Conservation (phyloP, 352 stramenopile genomes). For the Phytophthora litchii region DNA sequence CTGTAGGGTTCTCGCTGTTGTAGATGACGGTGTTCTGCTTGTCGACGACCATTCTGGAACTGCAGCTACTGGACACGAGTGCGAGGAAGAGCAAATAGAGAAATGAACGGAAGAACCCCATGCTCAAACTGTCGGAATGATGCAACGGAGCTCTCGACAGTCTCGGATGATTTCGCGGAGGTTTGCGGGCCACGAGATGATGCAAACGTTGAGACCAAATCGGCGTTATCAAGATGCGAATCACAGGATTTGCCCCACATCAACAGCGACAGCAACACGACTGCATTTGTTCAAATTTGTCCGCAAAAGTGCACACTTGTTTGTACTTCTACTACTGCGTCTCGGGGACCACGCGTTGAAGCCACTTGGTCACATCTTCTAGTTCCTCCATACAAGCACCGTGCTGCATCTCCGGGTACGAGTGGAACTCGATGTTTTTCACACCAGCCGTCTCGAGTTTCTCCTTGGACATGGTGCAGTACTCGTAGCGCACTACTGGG, state of each 20-base stretch:
- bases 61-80: conserved; percentile 9
- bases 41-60: conserved; percentile 34
- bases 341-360: conserved; percentile 57
- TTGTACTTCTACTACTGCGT: conserved; percentile 16
- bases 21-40: conserved; percentile 40
- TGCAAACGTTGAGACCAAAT: conserved; percentile 8
- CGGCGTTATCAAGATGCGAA: conserved; percentile 1
- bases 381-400: conserved; percentile 69
- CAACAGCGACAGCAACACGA: too few relatives aligned
- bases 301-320: background rate
- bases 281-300: too few relatives aligned
- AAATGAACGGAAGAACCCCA: conserved; percentile 17
- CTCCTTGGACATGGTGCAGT: conserved; percentile 60
- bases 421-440: conserved; percentile 63
- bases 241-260: background rate
- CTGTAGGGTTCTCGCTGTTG: conserved; percentile 26
- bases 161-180: background rate
- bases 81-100: conserved; percentile 24
- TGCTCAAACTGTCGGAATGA: conserved; percentile 8
- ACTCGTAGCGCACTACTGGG: conserved; percentile 65
- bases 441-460: conserved; percentile 61
- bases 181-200: background rate
- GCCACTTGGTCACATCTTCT: conserved; percentile 65
- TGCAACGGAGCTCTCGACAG: background rate
- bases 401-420: conserved; percentile 74